Conservation (phyloP, 73 alveolate species). For the Uronychia binucleata region DNA sequence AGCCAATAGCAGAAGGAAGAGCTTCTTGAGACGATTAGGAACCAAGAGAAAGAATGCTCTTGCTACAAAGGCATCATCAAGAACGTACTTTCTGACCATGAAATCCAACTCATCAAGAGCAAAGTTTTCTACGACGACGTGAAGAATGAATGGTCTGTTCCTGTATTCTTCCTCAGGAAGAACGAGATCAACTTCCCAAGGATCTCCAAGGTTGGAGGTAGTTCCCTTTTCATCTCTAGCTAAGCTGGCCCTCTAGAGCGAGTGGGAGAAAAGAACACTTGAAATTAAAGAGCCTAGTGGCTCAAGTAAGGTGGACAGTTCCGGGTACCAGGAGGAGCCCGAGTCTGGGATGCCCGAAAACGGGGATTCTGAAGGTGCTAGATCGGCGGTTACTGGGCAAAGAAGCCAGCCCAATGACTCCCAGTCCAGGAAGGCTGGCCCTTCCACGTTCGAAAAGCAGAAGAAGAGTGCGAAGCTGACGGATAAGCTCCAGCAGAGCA, state of each 20-base stretch:
- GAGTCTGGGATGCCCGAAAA: too few species aligned
- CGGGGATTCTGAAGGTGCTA: neutral
- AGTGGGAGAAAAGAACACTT: neutral
- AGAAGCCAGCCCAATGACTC: neutral
- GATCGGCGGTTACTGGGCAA: neutral
- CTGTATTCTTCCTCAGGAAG: constrained; percentile 28
- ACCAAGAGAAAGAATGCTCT: constrained; percentile 71
- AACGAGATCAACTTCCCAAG: neutral
- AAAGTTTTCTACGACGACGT: constrained; percentile 53
- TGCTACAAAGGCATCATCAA: constrained; percentile 68
- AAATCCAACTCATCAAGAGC: constrained; percentile 27
- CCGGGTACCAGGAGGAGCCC: neutral
- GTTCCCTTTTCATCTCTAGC: too few species aligned
- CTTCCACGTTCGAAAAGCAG: neutral
- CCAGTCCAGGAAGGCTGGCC: neutral
- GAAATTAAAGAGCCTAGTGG: neutral
- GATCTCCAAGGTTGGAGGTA: neutral
- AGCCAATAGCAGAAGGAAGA: constrained; percentile 79
- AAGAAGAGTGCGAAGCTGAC: neutral
- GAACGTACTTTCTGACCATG: constrained; percentile 40
- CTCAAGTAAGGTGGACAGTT: neutral
- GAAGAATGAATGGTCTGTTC: constrained; percentile 49
- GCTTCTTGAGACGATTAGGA: constrained; percentile 79
- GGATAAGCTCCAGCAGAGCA: neutral
- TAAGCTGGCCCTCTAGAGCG: neutral